Base-by-base conservation (phyloP, 768 basidiomycete species). In the Panaeolus cyanescens region DNA sequence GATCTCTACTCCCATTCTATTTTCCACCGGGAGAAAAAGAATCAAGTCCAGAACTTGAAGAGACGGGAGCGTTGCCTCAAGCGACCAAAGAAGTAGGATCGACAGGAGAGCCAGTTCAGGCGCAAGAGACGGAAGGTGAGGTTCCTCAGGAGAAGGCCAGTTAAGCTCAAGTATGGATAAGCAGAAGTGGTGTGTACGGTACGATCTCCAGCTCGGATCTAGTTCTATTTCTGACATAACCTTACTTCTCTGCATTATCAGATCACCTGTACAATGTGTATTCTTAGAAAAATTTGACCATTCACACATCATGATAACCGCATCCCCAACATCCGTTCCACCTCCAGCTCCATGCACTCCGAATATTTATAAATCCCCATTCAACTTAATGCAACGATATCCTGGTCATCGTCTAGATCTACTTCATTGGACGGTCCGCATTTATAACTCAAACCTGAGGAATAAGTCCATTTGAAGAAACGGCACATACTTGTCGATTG, bases 1-100 rank as follows among this genome's bases (percentile, higher is more conserved):
- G 78, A 61, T 64, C 71, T 32, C 77, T 90, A 25, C 79, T 91
- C 32, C 87, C 90, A 12, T 74, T 84, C 63, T 89, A 89, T 72
- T 91, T 90, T 66, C 88, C 89, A 20, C 74, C 72, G 31, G 64
- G 39, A 2, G 65, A 67, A 39, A 61, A 67, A 53, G 42, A 56
- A 34, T 10, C 39, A 55, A 56, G 55, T 13, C 31, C 45, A 32
- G 60, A 58, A 34, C 25, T 53, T 25, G 25, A 50, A 28, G 17
- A 50, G 45, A n/a, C 34, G 15, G 20, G 30, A 20, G 40, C 25
- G 30, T 31, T n/a, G 6, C 19, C 32, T 5, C 30, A 62, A 57
- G 32, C 45, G n/a, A 34, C n/a, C 25, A 17, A 5, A 32, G 59
- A 56, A 45, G 22, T 50, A 31, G 32, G 30, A 10, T 36, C 22